phyloP scores from a whole-genome alignment of 441 rosid species.

The Brassica hybrid region DNA sequence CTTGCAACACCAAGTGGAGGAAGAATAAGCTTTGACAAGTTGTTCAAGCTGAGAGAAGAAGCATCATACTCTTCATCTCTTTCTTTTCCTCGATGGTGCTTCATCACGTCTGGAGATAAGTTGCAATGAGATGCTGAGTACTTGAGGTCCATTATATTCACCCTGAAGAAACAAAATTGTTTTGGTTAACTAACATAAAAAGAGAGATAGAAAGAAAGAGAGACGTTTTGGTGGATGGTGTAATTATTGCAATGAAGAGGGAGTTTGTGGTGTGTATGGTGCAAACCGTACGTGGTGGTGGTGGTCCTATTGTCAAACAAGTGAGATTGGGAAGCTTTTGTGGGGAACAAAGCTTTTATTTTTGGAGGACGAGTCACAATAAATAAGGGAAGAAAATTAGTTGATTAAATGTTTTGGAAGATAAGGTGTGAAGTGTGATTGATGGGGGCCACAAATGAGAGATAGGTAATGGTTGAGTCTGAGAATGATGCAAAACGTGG shows the following conservation, averaged over 20 bases:
- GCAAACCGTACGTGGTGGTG: constrained; percentile 44
- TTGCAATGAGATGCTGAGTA: constrained; percentile 34
- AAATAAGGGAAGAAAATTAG: constrained; percentile 20
- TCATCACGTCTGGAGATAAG: constrained; percentile 43
- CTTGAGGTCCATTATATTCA: constrained; percentile 45
- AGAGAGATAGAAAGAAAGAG: constrained; percentile 17
- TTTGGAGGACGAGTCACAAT: constrained; percentile 29
- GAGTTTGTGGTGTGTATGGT: constrained; percentile 40
- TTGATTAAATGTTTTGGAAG: constrained; percentile 27
- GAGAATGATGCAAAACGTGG: constrained; percentile 29
- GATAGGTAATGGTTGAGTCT: constrained; percentile 22
- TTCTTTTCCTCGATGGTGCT: constrained; percentile 39
- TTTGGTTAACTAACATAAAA: not conserved
- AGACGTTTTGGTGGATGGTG: constrained; percentile 29
- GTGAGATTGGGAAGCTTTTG: constrained; percentile 38
- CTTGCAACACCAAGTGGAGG: constrained; percentile 83
- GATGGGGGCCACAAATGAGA: constrained; percentile 23
- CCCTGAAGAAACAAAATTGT: not conserved
- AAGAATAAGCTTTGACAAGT: constrained; percentile 77
- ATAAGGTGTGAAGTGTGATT: constrained; percentile 39
- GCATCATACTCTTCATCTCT: constrained; percentile 40
- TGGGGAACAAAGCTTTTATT: constrained; percentile 37
- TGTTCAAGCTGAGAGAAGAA: constrained; percentile 54
- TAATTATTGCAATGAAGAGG: constrained; percentile 31
- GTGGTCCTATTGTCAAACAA: constrained; percentile 41